Conservation (phyloP, 257 asterid genomes). For the Linaria vulgaris region DNA sequence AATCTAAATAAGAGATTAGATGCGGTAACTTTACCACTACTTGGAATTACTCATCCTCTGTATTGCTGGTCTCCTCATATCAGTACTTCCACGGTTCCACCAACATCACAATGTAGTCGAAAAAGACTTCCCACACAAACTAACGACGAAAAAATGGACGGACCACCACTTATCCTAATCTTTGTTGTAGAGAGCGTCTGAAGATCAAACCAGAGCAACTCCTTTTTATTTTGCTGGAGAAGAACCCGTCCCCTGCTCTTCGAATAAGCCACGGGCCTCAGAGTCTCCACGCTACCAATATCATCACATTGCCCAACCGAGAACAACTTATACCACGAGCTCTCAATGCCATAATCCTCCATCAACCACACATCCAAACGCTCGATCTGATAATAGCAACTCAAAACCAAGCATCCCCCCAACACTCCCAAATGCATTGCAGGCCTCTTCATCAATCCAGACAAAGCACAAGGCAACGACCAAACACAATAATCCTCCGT, state of each 20-base stretch:
- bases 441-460: slow-evolving; percentile 13
- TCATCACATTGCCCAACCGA: slow-evolving; percentile 14
- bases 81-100: slow-evolving; percentile 14
- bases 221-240: slow-evolving; percentile 31
- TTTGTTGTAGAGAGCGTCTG: slow-evolving; percentile 12
- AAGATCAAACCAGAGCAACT: slow-evolving; percentile 28
- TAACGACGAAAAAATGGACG: slow-evolving; percentile 25
- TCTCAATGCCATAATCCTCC: slow-evolving; percentile 25
- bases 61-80: neutral
- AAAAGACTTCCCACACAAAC: slow-evolving; percentile 27
- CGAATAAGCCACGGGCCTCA: slow-evolving; percentile 29
- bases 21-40: slow-evolving; percentile 10
- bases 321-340: slow-evolving; percentile 31
- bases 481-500: slow-evolving; percentile 21
- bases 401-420: slow-evolving; percentile 30
- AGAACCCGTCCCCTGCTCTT: slow-evolving; percentile 23
- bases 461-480: slow-evolving; percentile 15
- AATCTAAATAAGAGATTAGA: neutral
- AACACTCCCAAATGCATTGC: slow-evolving; percentile 29
- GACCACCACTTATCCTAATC: slow-evolving; percentile 19
- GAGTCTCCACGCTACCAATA: slow-evolving; percentile 29
- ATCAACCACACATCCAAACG: slow-evolving; percentile 34
- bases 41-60: neutral
- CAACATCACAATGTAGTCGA: slow-evolving; percentile 19
- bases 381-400: slow-evolving; percentile 34